A percentile compares a stretch with the other conserved stretches of the same genome.
Conservation (phyloP, 768 basidiomycete genomes). For the Lactifluus rugatus region DNA sequence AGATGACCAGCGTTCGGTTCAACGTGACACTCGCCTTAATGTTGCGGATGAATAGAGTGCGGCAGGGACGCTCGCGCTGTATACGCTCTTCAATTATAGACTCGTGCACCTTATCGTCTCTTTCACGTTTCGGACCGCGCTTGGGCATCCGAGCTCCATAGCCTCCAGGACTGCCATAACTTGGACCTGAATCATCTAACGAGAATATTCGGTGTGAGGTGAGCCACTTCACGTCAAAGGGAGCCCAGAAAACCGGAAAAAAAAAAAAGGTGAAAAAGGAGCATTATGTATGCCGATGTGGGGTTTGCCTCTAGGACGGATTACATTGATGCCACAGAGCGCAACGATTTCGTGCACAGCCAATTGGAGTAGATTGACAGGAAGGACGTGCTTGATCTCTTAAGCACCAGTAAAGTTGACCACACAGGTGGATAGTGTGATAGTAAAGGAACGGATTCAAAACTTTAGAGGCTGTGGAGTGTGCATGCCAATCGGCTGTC, state of each 20-base stretch:
- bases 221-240: slow-evolving; percentile 14
- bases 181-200: slow-evolving; percentile 55
- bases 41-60: slow-evolving; percentile 95
- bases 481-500: slow-evolving; percentile 6
- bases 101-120: slow-evolving; percentile 84
- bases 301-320: neutral
- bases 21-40: slow-evolving; percentile 72
- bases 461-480: slow-evolving; percentile 3
- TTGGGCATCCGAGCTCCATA: slow-evolving; percentile 32
- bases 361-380: neutral
- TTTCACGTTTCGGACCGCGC: slow-evolving; percentile 57
- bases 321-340: slow-evolving; percentile 3
- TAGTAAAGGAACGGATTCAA: neutral
- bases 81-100: slow-evolving; percentile 91
- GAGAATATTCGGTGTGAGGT: slow-evolving; percentile 26
- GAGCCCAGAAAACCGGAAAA: slow-evolving; percentile 16
- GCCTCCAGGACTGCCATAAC: slow-evolving; percentile 41
- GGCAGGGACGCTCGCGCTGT: slow-evolving; percentile 87
- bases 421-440: slow-evolving; percentile 5
- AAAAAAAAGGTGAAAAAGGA: slow-evolving; percentile 4
- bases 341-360: slow-evolving; percentile 3
- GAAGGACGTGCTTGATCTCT: slow-evolving; percentile 6
- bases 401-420: slow-evolving; percentile 7
- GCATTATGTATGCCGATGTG: slow-evolving; percentile 3
- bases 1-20: neutral